Evolutionary conservation across 2,329 filamentous ascomycete species (phyloP).

Genomic region (Verticillium tricorpus): DNA sequence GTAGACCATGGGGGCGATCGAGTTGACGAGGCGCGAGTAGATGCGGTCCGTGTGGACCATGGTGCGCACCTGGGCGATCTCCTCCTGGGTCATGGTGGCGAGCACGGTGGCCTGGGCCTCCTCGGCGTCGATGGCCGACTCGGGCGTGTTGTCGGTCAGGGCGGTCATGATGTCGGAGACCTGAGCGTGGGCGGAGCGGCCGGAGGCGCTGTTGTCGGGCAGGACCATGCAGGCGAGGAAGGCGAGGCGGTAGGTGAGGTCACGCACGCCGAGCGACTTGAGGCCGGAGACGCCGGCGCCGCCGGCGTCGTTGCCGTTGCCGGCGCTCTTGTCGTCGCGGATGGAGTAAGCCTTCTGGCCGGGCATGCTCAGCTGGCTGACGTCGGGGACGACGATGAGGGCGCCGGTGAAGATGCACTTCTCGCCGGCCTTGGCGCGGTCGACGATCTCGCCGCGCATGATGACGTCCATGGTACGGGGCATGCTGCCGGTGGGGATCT

Average conservation of each 20-base stretch:
- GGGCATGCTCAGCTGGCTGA: slow-evolving; percentile 89
- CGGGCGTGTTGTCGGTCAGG: slow-evolving; percentile 64
- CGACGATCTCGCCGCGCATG: slow-evolving; percentile 92
- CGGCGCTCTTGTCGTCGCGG: slow-evolving; percentile 71
- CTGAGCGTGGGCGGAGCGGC: slow-evolving; percentile 69
- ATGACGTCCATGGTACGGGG: slow-evolving; percentile 97
- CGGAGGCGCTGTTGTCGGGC: slow-evolving; percentile 77
- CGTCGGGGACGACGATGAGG: slow-evolving; percentile 92
- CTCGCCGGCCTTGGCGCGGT: slow-evolving; percentile 93
- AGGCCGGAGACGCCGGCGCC: slow-evolving; percentile 82
- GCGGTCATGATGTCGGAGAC: slow-evolving; percentile 81
- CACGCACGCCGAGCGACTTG: slow-evolving; percentile 88
- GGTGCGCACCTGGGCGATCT: slow-evolving; percentile 85
- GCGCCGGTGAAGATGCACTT: slow-evolving; percentile 98
- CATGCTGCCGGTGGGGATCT: slow-evolving; percentile 98
- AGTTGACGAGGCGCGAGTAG: slow-evolving; percentile 87
- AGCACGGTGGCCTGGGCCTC: slow-evolving; percentile 84
- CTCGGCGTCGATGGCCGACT: slow-evolving; percentile 69
- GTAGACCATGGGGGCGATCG: slow-evolving; percentile 93
- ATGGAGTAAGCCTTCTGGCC: slow-evolving; percentile 79
- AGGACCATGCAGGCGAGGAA: slow-evolving; percentile 96
- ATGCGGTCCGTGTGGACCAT: slow-evolving; percentile 97
- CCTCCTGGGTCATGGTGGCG: slow-evolving; percentile 75
- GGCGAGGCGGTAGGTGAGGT: slow-evolving; percentile 92
- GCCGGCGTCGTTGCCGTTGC: slow-evolving; percentile 73